Percentiles rank a stretch among this genome's conserved stretches.
These are phyloP conservation scores for Dissophora globulifera DNA, from an alignment of 192 early-diverging fungal genomes.

Conservation along the genomic window DNA sequence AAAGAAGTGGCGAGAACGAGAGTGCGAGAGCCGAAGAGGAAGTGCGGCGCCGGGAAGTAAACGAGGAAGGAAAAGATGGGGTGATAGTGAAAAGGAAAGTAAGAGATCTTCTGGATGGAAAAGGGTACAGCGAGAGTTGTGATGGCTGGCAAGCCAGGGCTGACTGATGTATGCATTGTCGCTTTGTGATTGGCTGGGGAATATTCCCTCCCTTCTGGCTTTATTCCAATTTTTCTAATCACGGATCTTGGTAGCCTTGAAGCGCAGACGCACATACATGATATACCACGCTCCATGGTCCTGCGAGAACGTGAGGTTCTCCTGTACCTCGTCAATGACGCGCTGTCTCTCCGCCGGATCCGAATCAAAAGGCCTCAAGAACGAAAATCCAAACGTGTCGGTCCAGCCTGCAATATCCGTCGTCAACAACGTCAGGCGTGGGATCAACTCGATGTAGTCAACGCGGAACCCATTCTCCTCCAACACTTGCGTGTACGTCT, in stretches of 20 bases:
- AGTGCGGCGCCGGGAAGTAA: no score
- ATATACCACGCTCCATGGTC: constrained; percentile 45
- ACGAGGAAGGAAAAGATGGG: neutral
- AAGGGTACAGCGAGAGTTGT: no score
- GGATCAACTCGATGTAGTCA: constrained; percentile 55
- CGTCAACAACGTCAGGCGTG: constrained; percentile 64
- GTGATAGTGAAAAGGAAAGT: neutral
- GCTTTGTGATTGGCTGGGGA: constrained; percentile 33
- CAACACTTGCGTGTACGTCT: constrained; percentile 62
- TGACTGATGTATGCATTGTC: constrained; percentile 36
- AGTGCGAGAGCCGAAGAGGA: no score
- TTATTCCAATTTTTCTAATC: neutral
- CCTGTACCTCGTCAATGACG: constrained; percentile 33
- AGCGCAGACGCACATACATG: constrained; percentile 50
- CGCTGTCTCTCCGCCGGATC: constrained; percentile 32
- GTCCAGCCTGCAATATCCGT: constrained; percentile 72
- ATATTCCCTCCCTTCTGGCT: neutral
- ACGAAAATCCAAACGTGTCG: constrained; percentile 73
- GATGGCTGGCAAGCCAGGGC: neutral
- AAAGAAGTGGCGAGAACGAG: neutral
- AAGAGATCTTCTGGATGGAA: no score
- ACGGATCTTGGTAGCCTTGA: constrained; percentile 43
- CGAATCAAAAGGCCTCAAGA: constrained; percentile 57
- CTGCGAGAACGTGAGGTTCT: constrained; percentile 28
- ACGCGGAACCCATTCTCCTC: constrained; percentile 62